Conservation (phyloP, 1,284 basidiomycete species). For the Ganoderma resinaceum region DNA sequence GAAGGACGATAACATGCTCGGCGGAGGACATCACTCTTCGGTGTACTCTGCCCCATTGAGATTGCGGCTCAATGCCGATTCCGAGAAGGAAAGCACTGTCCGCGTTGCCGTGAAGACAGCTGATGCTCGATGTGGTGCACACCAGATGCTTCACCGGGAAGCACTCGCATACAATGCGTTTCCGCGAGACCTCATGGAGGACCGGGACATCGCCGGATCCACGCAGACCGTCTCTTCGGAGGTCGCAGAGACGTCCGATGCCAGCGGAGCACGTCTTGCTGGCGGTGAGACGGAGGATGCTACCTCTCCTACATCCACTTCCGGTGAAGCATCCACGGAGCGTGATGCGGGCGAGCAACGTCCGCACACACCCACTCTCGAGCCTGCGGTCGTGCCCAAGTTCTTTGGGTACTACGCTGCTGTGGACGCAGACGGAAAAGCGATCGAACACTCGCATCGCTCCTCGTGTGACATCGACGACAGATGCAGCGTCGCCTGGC, state of each 20-base stretch:
- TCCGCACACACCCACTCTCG: background rate
- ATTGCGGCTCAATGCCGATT: constrained; percentile 36
- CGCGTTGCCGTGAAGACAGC: constrained; percentile 44
- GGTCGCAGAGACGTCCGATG: background rate
- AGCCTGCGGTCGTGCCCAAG: constrained; percentile 53
- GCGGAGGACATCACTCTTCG: constrained; percentile 41
- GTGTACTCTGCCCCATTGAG: constrained; percentile 41
- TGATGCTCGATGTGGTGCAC: constrained; percentile 19
- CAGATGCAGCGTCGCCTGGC: constrained; percentile 10
- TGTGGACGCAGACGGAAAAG: constrained; percentile 24
- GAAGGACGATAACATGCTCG: constrained; percentile 37
- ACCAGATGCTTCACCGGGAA: constrained; percentile 45
- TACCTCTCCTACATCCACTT: background rate
- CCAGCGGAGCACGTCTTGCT: background rate
- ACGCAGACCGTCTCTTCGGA: no score
- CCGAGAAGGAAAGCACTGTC: constrained; percentile 32
- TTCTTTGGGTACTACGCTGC: constrained; percentile 60
- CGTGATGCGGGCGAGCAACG: background rate
- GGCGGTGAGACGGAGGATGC: background rate
- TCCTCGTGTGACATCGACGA: constrained; percentile 1
- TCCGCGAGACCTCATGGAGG: constrained; percentile 52
- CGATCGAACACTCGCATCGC: background rate
- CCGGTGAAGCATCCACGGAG: background rate
- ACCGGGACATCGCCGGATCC: constrained; percentile 27
- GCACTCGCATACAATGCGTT: constrained; percentile 52